Percentiles rank a stretch among this genome's conserved stretches.
Conservation (phyloP, 2,329 filamentous ascomycete species). For the Diaporthe sp. region DNA sequence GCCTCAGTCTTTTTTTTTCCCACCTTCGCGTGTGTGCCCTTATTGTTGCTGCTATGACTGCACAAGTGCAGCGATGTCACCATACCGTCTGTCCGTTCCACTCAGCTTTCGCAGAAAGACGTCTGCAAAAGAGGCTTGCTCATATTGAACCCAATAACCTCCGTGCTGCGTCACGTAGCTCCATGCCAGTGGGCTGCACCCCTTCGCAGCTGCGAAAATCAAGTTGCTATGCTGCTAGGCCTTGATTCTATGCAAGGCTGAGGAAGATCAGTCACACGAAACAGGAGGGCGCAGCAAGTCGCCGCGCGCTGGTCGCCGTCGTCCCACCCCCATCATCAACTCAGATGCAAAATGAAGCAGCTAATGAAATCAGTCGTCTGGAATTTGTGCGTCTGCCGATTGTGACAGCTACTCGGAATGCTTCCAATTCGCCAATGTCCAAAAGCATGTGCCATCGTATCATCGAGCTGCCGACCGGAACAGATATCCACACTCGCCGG, state of each 20-base stretch:
- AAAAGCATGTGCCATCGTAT: constrained; percentile 29
- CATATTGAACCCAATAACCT: neutral
- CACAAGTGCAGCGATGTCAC: constrained; percentile 8
- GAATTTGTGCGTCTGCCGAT: constrained; percentile 12
- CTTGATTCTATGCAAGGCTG: neutral
- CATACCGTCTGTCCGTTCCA: constrained; percentile 7
- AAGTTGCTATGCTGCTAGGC: neutral
- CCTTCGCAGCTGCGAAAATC: neutral
- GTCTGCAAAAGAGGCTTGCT: neutral
- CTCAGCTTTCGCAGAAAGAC: neutral
- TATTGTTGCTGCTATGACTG: neutral
- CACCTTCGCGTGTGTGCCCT: neutral
- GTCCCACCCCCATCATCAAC: constrained; percentile 7
- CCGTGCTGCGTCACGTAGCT: neutral
- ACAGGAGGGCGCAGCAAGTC: constrained; percentile 30
- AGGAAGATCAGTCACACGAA: constrained; percentile 30
- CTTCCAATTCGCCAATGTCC: constrained; percentile 33
- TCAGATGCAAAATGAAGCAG: constrained; percentile 26
- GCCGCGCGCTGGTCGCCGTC: constrained; percentile 3
- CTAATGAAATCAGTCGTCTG: constrained; percentile 25
- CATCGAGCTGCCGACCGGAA: constrained; percentile 35
- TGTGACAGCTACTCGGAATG: constrained; percentile 38
- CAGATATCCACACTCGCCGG: constrained; percentile 22
- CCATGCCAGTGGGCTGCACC: neutral
- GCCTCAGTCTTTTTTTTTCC: constrained; percentile 14